Evolutionary conservation across 108 stramenopile genomes (phyloP).

Genomic region (Cyclotella distinguenda): DNA sequence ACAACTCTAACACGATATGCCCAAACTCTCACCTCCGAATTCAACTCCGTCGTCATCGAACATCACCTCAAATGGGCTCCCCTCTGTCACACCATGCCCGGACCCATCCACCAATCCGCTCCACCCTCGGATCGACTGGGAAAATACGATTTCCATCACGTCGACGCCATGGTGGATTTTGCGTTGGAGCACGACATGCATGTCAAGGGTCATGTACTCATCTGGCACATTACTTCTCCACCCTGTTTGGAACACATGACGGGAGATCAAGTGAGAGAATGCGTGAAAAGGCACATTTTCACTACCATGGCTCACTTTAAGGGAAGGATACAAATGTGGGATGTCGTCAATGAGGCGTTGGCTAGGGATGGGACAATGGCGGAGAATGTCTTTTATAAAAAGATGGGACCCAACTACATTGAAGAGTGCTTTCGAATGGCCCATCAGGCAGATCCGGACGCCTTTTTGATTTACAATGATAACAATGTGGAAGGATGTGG

Average conservation of each 20-base stretch:
- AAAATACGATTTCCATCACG: constrained; percentile 84
- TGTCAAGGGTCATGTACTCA: constrained; percentile 88
- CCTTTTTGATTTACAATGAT: constrained; percentile 89
- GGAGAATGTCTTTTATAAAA: constrained; percentile 85
- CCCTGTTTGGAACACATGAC: constrained; percentile 59
- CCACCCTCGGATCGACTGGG: constrained; percentile 60
- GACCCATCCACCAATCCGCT: constrained; percentile 54
- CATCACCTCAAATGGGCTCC: constrained; percentile 91
- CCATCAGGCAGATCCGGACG: constrained; percentile 90
- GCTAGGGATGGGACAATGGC: constrained; percentile 84
- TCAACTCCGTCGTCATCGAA: constrained; percentile 90
- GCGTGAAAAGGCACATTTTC: constrained; percentile 74
- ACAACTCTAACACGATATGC: constrained; percentile 51
- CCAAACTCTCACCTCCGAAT: constrained; percentile 63
- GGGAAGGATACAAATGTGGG: constrained; percentile 83
- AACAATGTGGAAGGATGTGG: constrained; percentile 93
- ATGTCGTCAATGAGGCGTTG: constrained; percentile 91
- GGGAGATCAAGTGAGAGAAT: constrained; percentile 60
- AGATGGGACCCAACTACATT: constrained; percentile 86
- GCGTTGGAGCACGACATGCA: constrained; percentile 67
- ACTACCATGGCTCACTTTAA: constrained; percentile 87
- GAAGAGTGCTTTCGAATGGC: constrained; percentile 92
- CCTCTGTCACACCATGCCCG: constrained; percentile 61
- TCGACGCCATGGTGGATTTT: constrained; percentile 88
- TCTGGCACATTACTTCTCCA: constrained; percentile 88